These are phyloP conservation scores for Penicillium sp. DNA, from an alignment of 2,329 filamentous ascomycete species.

Conservation along the genomic window DNA sequence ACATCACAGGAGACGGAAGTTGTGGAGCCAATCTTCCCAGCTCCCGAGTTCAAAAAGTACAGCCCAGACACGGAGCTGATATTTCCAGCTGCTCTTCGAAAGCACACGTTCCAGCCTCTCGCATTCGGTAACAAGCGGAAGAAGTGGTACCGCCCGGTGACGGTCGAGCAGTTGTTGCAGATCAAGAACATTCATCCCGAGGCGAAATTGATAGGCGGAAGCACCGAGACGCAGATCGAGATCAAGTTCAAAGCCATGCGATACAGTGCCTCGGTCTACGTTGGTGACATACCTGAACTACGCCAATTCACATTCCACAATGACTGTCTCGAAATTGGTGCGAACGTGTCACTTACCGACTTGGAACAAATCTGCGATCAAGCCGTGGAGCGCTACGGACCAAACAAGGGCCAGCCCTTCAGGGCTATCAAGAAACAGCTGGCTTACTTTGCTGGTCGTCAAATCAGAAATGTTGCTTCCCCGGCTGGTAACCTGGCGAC, in stretches of 20 bases:
- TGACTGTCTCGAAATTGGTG: conserved; percentile 82
- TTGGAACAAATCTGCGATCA: conserved; percentile 77
- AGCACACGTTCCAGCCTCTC: conserved; percentile 73
- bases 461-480: conserved; percentile 96
- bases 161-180: conserved; percentile 76
- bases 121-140: conserved; percentile 93
- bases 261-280: conserved; percentile 83
- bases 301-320: conserved; percentile 74
- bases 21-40: conserved; percentile 59
- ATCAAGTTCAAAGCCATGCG: conserved; percentile 95
- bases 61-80: conserved; percentile 91
- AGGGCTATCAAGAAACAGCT: conserved; percentile 89
- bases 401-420: conserved; percentile 68
- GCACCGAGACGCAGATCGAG: conserved; percentile 96
- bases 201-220: conserved; percentile 91
- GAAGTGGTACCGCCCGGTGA: conserved; percentile 86
- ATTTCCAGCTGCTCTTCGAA: conserved; percentile 79
- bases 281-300: conserved; percentile 87
- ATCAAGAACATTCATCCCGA: conserved; percentile 81
- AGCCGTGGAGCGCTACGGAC: conserved; percentile 72
- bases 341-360: conserved; percentile 87
- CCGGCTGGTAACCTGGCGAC: conserved; percentile 92
- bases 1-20: conserved; percentile 33
- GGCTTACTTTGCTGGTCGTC: conserved; percentile 86
- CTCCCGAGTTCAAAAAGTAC: conserved; percentile 90